Conservation (phyloP, 2,329 filamentous ascomycete species). For the Fusarium sambucinum region DNA sequence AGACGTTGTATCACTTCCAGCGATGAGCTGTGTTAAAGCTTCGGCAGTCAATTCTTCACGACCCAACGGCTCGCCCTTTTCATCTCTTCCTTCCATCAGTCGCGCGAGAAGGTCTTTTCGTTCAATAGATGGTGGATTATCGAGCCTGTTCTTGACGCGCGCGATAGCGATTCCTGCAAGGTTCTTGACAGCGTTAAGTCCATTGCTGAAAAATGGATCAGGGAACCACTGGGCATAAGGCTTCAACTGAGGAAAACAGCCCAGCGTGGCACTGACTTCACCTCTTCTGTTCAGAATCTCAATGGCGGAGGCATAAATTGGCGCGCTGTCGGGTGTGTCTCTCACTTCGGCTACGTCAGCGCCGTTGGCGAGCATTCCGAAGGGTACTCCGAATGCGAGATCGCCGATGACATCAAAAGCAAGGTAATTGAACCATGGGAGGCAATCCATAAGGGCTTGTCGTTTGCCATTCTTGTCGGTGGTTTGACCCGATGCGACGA, state of each 20-base stretch:
- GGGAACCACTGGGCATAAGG: constrained; percentile 85
- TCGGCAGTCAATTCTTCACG: constrained; percentile 87
- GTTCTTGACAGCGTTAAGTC: constrained; percentile 79
- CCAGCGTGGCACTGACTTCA: constrained; percentile 85
- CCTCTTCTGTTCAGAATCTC: constrained; percentile 90
- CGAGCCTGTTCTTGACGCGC: constrained; percentile 79
- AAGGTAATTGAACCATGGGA: constrained; percentile 77
- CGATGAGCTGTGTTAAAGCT: constrained; percentile 88
- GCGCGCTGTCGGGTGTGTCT: constrained; percentile 67
- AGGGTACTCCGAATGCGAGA: constrained; percentile 65
- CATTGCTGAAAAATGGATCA: constrained; percentile 83
- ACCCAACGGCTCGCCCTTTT: constrained; percentile 79
- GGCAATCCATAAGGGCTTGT: constrained; percentile 76
- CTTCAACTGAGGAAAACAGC: constrained; percentile 78
- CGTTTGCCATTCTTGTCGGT: constrained; percentile 69
- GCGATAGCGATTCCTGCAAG: constrained; percentile 90
- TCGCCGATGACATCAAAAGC: constrained; percentile 65
- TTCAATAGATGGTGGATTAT: constrained; percentile 72
- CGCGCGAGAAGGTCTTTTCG: constrained; percentile 85
- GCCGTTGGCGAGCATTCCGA: constrained; percentile 79
- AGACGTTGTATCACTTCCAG: constrained; percentile 80
- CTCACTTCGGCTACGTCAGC: constrained; percentile 82
- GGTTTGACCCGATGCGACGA: constrained; percentile 61
- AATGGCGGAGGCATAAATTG: constrained; percentile 81
- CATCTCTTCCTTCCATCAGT: constrained; percentile 87